phyloP scores from a whole-genome alignment of 2,329 filamentous ascomycete genomes.

The Ramichloridium luteum region DNA sequence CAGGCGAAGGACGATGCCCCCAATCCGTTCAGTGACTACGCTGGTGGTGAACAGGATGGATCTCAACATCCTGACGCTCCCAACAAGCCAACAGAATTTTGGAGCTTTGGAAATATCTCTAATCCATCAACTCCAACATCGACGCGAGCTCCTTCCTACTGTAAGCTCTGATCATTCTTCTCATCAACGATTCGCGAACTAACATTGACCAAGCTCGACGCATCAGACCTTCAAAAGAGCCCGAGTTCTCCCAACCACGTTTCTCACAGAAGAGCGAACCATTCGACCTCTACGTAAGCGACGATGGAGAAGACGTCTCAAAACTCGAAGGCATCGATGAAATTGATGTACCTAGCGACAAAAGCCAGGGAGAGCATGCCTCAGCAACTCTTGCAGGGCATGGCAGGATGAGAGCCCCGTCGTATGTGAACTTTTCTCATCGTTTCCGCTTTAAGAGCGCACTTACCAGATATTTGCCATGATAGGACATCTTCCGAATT shows the following conservation, averaged over 20 bases:
- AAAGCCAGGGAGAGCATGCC: too few species aligned
- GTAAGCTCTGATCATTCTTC: too few species aligned
- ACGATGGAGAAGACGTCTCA: slow-evolving; percentile 10
- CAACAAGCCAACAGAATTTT: too few species aligned
- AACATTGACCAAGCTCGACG: too few species aligned
- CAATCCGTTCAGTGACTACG: slow-evolving; percentile 5
- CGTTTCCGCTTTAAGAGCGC: slow-evolving; percentile 20
- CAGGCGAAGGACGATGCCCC: slow-evolving; percentile 5
- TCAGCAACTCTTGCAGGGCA: too few species aligned
- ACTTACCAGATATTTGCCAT: slow-evolving; percentile 24
- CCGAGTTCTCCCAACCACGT: slow-evolving; percentile 2
- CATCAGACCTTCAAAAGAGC: slow-evolving; percentile 4
- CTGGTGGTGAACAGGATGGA: too few species aligned
- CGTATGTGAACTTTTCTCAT: slow-evolving; percentile 21
- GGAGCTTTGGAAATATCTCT: too few species aligned
- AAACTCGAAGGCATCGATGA: slow-evolving; percentile 10
- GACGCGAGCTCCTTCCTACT: too few species aligned
- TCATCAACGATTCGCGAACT: too few species aligned
- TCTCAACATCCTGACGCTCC: too few species aligned
- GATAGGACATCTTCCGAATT: slow-evolving; percentile 13
- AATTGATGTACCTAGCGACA: too few species aligned
- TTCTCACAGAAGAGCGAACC: slow-evolving; percentile 12
- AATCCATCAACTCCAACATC: too few species aligned
- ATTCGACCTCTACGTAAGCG: slow-evolving; percentile 20
- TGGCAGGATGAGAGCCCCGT: slow-evolving; percentile 14